A percentile compares a stretch with the other conserved stretches of the same genome.
Conservation (phyloP, 164 flowering plant genomes). For the Hamamelis virginiana region DNA sequence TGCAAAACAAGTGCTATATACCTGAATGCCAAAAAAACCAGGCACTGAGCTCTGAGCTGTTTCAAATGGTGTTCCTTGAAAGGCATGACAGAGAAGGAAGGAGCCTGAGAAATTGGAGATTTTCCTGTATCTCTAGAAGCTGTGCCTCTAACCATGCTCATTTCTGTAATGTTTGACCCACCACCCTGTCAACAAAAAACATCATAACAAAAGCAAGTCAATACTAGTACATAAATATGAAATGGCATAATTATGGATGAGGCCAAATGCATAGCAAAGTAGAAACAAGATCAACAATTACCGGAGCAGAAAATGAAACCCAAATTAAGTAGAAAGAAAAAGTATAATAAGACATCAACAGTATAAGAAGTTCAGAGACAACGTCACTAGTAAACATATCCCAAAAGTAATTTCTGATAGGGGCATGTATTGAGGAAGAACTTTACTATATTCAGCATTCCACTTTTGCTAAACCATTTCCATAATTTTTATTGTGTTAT, state of each 20-base stretch:
- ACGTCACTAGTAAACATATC: background rate
- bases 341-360: background rate
- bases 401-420: background rate
- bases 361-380: background rate
- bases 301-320: background rate
- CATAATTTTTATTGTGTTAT: too few species aligned
- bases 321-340: background rate
- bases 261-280: background rate
- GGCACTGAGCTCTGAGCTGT: slow-evolving; percentile 98
- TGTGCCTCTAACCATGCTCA: slow-evolving; percentile 31
- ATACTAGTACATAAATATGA: background rate
- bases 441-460: background rate
- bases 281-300: background rate
- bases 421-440: background rate
- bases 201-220: background rate
- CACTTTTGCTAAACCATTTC: background rate
- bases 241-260: background rate
- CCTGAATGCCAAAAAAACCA: slow-evolving; percentile 97
- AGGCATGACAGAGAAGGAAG: slow-evolving; percentile 46
- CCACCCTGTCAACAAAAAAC: slow-evolving; percentile 40
- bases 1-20: slow-evolving; percentile 1
- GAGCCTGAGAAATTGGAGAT: slow-evolving; percentile 38
- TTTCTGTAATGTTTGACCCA: slow-evolving; percentile 33
- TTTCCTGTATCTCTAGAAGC: slow-evolving; percentile 63
- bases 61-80: slow-evolving; percentile 92